These are phyloP conservation scores for Begonia loranthoides DNA, from an alignment of 306 rosid genomes.

Conservation along the genomic window DNA sequence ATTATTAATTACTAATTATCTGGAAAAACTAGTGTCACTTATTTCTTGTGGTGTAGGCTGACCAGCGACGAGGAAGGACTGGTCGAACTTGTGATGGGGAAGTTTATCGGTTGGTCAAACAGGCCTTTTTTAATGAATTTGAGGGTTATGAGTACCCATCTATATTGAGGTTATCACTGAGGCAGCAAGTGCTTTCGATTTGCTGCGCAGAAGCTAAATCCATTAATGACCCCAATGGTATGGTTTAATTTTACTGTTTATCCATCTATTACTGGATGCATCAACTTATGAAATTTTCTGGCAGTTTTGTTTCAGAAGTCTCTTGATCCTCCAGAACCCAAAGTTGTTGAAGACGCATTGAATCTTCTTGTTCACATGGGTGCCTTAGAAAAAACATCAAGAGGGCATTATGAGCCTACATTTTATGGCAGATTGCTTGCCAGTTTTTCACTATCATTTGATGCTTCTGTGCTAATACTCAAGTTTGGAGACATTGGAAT, in stretches of 20 bases:
- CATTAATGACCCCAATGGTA: slow-evolving; percentile 75
- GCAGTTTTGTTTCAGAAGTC: slow-evolving; percentile 72
- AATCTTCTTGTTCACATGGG: slow-evolving; percentile 46
- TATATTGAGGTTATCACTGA: slow-evolving; percentile 59
- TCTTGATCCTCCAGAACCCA: slow-evolving; percentile 53
- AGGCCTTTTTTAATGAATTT: slow-evolving; percentile 43
- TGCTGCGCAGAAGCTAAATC: slow-evolving; percentile 75
- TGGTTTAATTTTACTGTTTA: slow-evolving; percentile 1
- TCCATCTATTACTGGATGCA: slow-evolving; percentile 1
- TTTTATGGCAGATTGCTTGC: slow-evolving; percentile 70
- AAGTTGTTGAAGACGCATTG: slow-evolving; percentile 67
- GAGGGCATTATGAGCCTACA: slow-evolving; percentile 73
- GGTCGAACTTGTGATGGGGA: slow-evolving; percentile 95
- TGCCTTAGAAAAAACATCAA: slow-evolving; percentile 40
- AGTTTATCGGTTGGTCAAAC: slow-evolving; percentile 61
- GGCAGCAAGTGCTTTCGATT: slow-evolving; percentile 63
- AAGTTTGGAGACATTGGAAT: slow-evolving; percentile 74
- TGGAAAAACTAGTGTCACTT: neutral
- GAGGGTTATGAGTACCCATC: slow-evolving; percentile 56
- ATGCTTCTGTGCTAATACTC: slow-evolving; percentile 60
- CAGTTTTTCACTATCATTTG: slow-evolving; percentile 70
- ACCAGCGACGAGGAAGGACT: slow-evolving; percentile 86
- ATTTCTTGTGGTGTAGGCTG: slow-evolving; percentile 41
- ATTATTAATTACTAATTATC: neutral
- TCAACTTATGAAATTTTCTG: slow-evolving; percentile 17